Conservation (phyloP, 352 stramenopile species). For the Phytophthora cactorum region DNA sequence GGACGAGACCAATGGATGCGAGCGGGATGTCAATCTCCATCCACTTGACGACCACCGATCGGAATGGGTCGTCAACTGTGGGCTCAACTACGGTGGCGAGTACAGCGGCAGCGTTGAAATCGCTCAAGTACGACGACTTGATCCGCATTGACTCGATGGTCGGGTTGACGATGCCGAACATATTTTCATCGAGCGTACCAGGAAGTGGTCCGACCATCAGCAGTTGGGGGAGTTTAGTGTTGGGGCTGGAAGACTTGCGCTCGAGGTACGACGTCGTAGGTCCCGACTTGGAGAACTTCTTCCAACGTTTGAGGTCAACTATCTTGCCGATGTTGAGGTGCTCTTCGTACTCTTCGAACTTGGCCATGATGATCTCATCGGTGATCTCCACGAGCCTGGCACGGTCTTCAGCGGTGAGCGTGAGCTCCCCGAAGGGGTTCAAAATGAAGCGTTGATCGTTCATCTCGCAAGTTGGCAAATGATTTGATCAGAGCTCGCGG, state of each 20-base stretch:
- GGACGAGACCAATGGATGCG: conserved; percentile 21
- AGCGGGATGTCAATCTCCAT: conserved; percentile 34
- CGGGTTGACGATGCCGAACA: conserved; percentile 47
- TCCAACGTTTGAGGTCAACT: conserved; percentile 27
- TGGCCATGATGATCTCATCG: conserved; percentile 20
- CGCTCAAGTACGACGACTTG: conserved; percentile 33
- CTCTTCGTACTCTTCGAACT: conserved; percentile 33
- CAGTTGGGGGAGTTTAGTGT: conserved; percentile 27
- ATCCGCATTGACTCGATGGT: conserved; percentile 38
- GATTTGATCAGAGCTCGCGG: conserved; percentile 1
- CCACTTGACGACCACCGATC: conserved; percentile 41
- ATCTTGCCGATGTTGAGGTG: conserved; percentile 17
- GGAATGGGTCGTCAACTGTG: conserved; percentile 50
- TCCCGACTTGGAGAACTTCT: conserved; percentile 25
- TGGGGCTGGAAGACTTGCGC: conserved; percentile 15
- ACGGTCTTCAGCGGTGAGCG: conserved; percentile 11
- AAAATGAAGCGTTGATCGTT: conserved; percentile 29
- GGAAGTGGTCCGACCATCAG: conserved; percentile 37
- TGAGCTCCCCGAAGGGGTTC: conserved; percentile 20
- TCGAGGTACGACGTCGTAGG: conserved; percentile 25
- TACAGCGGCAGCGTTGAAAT: conserved; percentile 44
- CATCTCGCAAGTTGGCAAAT: conserved; percentile 25
- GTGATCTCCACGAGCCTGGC: conserved; percentile 21
- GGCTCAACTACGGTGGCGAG: conserved; percentile 46
- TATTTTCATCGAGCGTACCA: conserved; percentile 41